Evolutionary conservation across 2,329 filamentous ascomycete species (phyloP).

Genomic region (Paramyrothecium roridum): DNA sequence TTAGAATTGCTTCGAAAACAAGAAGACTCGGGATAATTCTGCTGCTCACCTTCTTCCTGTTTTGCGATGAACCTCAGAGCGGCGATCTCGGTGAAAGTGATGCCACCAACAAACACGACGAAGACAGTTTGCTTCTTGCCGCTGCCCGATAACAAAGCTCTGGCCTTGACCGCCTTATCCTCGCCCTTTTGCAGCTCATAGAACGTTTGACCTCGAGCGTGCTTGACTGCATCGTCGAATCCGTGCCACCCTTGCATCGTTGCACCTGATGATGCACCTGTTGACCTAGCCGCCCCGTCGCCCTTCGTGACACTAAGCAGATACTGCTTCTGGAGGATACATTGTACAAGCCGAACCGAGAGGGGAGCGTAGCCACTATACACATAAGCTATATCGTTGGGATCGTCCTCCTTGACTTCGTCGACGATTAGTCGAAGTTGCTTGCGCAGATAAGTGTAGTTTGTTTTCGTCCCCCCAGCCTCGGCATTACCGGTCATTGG

Average conservation of each 20-base stretch:
- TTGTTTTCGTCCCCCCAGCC: constrained; percentile 69
- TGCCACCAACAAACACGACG: constrained; percentile 96
- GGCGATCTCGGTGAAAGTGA: constrained; percentile 94
- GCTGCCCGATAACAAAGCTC: constrained; percentile 78
- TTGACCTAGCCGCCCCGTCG: constrained; percentile 34
- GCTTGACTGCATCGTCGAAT: constrained; percentile 89
- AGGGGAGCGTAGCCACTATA: constrained; percentile 96
- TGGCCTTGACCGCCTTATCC: constrained; percentile 85
- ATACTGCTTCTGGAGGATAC: constrained; percentile 86
- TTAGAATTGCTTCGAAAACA: too few species aligned
- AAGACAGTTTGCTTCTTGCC: constrained; percentile 80
- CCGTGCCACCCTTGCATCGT: constrained; percentile 82
- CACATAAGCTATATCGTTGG: constrained; percentile 94
- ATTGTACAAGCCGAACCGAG: constrained; percentile 87
- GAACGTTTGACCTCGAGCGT: constrained; percentile 83
- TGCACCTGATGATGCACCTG: constrained; percentile 38
- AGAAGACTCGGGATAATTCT: background rate
- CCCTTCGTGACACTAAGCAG: constrained; percentile 69
- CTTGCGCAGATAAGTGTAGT: constrained; percentile 86
- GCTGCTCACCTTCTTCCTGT: constrained; percentile 67
- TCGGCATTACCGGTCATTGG: constrained; percentile 61
- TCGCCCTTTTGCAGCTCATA: constrained; percentile 90
- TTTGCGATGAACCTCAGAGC: constrained; percentile 86
- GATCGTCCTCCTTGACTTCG: constrained; percentile 92
- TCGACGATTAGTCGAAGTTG: constrained; percentile 87